Conservation (phyloP, 2,329 filamentous ascomycete genomes). For the Eutypa lata region DNA sequence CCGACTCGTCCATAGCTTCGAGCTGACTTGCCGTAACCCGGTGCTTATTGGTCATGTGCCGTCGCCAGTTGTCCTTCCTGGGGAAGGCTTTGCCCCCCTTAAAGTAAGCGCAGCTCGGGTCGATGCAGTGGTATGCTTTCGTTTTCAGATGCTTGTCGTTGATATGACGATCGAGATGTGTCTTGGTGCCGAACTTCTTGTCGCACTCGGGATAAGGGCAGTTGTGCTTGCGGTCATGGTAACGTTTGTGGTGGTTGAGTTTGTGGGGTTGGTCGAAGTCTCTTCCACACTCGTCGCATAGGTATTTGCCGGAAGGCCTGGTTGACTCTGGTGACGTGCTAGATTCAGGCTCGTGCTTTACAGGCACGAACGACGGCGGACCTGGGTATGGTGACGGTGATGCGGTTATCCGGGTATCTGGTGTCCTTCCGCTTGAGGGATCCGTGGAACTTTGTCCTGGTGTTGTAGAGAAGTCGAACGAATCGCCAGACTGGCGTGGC, state of each 20-base stretch:
- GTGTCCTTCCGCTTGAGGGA: conserved; percentile 28
- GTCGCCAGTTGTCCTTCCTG: conserved; percentile 60
- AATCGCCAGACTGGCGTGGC: conserved; percentile 25
- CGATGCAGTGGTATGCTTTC: conserved; percentile 57
- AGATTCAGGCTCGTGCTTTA: conserved; percentile 21
- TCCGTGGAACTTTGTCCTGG: conserved; percentile 27
- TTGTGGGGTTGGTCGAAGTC: conserved; percentile 58
- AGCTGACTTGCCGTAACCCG: conserved; percentile 20
- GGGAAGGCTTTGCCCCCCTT: conserved; percentile 58
- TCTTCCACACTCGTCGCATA: conserved; percentile 41
- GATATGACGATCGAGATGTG: conserved; percentile 59
- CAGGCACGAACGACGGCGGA: conserved; percentile 10
- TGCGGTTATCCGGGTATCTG: conserved; percentile 27
- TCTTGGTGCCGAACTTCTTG: conserved; percentile 59
- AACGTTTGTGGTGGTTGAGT: conserved; percentile 59
- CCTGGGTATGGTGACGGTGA: conserved; percentile 27
- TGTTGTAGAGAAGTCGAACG: conserved; percentile 25
- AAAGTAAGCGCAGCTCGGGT: conserved; percentile 54
- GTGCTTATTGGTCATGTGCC: conserved; percentile 62
- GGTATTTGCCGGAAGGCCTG: conserved; percentile 15
- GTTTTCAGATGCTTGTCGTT: conserved; percentile 61
- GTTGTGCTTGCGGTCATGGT: conserved; percentile 54
- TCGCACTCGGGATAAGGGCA: conserved; percentile 44
- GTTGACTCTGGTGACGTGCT: conserved; percentile 25
- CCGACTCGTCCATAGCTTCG: conserved; percentile 22